Base-by-base conservation (phyloP, 305 asterid species). In the Plantago coronopus region DNA sequence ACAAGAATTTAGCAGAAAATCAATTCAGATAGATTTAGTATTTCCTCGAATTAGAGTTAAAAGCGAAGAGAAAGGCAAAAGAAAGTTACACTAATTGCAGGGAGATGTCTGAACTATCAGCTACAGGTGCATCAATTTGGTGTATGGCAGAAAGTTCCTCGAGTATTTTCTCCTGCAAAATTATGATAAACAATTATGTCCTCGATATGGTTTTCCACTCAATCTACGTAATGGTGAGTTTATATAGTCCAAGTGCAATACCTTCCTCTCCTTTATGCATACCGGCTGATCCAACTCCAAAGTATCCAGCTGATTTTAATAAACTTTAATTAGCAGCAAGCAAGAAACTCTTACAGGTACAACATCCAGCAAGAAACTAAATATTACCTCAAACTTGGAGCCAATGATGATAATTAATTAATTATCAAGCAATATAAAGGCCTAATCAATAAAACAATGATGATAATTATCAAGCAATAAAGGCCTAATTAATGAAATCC, bases 191-290 rank as follows among this genome's bases (percentile, higher is more conserved):
- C 31, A 57, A 12, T 34, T 34, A n/a, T 27, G 17, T 54, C 34
- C 42, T 37, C 11, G 23, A 58, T 17, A 20, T 10, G 21, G 2
- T 21, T 38, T 10, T 58, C 21, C 1, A 15, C 16, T 57, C 48
- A 40, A 47, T 25, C 10, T 12, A 62, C 48, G 14, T 15, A 45
- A 58, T 31, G 7, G n/a, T 21, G 17, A 54, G 31, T 31, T 2
- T 20, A 47, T 27, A 7, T 15, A 49, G 54, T 42, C 37, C 17
- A 54, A 74, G 76, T 47, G 55, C 19, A 40, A 12, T 58, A 83
- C 97, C 95, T 89, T 87, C 72, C 80, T 81, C 27, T 85, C 88
- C 79, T 82, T 83, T 40, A 87, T 70, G 68, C 81, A 59, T 40
- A 63, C 16, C 54, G 84, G 72, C n/a, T n/a, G n/a, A n/a, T n/a